phyloP scores from a whole-genome alignment of 768 basidiomycete species.

The Calocybe indica region DNA sequence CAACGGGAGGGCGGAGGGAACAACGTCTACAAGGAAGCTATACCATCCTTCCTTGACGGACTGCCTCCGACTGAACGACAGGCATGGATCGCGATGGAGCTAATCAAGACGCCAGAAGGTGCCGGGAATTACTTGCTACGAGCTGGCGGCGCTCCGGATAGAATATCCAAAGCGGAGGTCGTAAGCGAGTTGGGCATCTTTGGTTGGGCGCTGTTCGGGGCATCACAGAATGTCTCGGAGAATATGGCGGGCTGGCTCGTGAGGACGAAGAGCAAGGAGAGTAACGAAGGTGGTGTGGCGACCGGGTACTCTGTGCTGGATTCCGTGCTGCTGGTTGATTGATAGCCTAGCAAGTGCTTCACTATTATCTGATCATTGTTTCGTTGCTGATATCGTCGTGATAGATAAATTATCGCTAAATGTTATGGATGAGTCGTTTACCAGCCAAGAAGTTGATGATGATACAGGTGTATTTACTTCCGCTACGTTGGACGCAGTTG shows the following conservation, averaged over 20 bases:
- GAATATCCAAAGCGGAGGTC: conserved; percentile 55
- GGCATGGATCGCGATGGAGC: conserved; percentile 95
- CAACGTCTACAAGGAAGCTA: conserved; percentile 84
- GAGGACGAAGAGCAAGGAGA: conserved; percentile 85
- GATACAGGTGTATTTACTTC: too few relatives aligned
- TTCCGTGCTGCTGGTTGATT: conserved; percentile 55
- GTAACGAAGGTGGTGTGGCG: conserved; percentile 88
- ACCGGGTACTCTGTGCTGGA: conserved; percentile 78
- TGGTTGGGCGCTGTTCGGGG: conserved; percentile 79
- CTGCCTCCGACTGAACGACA: conserved; percentile 57
- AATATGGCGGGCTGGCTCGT: conserved; percentile 78
- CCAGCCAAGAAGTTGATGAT: too few relatives aligned
- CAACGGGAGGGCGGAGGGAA: conserved; percentile 99
- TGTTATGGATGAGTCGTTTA: too few relatives aligned
- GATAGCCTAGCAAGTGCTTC: conserved; percentile 8
- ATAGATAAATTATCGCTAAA: too few relatives aligned
- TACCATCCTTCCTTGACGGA: conserved; percentile 67
- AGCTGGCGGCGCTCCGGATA: conserved; percentile 45
- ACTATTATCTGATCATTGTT: too few relatives aligned
- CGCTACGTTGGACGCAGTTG: too few relatives aligned
- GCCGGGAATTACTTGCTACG: conserved; percentile 72
- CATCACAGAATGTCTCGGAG: conserved; percentile 39
- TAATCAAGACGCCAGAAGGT: conserved; percentile 75
- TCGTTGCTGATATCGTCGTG: too few relatives aligned
- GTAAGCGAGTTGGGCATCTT: conserved; percentile 91